Evolutionary conservation across 768 basidiomycete genomes (phyloP), one percentile per base, ranked within the genome.

Genomic region (Lactifluus pinguis): DNA sequence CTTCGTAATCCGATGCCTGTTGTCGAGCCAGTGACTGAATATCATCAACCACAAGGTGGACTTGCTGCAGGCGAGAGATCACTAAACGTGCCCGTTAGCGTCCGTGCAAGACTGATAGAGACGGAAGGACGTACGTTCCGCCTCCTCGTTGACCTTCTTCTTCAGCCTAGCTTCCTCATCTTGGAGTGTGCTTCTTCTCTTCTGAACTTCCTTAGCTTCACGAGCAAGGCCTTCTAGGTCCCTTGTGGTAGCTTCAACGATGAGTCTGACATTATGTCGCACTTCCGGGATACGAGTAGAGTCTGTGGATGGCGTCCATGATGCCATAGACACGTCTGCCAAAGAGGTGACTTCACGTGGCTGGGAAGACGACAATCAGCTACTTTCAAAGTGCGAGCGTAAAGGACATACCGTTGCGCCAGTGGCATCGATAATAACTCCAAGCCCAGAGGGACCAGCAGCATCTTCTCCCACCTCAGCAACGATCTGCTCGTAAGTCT

Each of bases 401-500:
- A 44, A 55, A 50, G 11, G 10, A 79, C 88, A 60, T 71, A 95
- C 93, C 64, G 90, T 89, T 58, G 91, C 89, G 30, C 97, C 93
- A 19, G 92, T 89, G 17, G 95, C 92, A 73, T 99, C 97, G 59
- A 98, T 91, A 42, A 99, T 94, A 68, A 87, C 83, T 2, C 94
- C 97, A 51, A 94, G 71, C 7, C 84, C 83, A 2, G 82, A 68
- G 3, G 74, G 66, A 2, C 63, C 63, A 8, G 78, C 67, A 0
- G 69, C 65, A 39, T 85, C 82, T 62, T 84, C 78, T 0, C 87
- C 91, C 25, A 91, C 86, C 70, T 95, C 93, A 2, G 90, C 87
- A 54, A 99, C 71, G 56, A 98, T 91, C 73, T 99, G 84, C 72
- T 99, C 97, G 70, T 98, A 99, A 0, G 94, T 93, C 79, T 95